Base-by-base conservation (phyloP, 345 rosid genomes). In the Melaleuca quinquenervia region DNA sequence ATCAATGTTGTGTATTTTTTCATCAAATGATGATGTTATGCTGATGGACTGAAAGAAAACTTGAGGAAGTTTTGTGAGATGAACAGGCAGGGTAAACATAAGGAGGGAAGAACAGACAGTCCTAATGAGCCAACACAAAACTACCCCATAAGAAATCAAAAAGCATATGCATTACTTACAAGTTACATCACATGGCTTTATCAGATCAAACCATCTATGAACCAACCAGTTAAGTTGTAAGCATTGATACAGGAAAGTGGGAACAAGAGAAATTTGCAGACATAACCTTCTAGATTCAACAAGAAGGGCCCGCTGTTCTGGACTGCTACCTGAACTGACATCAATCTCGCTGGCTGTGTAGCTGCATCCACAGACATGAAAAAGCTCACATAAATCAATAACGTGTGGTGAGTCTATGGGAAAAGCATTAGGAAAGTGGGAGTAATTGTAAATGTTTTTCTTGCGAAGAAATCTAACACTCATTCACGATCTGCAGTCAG, bases 241-340 rank as follows among this genome's bases (percentile, higher is more conserved):
- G 14, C 48, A 36, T 70, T 70, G 80, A 70, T 21, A 36, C 11
- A 36, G 36, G 14, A 70, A 52, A 50, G 50, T 13, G 51, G 49
- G 5, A 52, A 21, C 18, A 29, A 85, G 48, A 78, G 83, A 76
- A 51, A 20, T 54, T 58, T 58, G 51, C 82, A 83, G 75, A 87
- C 84, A 88, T 85, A 52, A 93, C 99, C 98, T 95, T 91, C 92
- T 94, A 55, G 98, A 93, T 90, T 96, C 95, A 85, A 96, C 94
- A 87, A 93, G 97, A 91, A 95, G 90, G 60, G 96, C 88, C n/a
- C 88, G 96, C 86, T 98, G 96, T 88, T 95, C 96, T 22, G 84
- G 86, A 86, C 52, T 90, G 87, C 85, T 91, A 75, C 93, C 95
- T 44, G 89, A 92, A 87, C 85, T 88, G 60, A 85, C 54, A 62